These are phyloP conservation scores for Benincasa hispida DNA, from an alignment of 306 rosid genomes.

Conservation along the genomic window DNA sequence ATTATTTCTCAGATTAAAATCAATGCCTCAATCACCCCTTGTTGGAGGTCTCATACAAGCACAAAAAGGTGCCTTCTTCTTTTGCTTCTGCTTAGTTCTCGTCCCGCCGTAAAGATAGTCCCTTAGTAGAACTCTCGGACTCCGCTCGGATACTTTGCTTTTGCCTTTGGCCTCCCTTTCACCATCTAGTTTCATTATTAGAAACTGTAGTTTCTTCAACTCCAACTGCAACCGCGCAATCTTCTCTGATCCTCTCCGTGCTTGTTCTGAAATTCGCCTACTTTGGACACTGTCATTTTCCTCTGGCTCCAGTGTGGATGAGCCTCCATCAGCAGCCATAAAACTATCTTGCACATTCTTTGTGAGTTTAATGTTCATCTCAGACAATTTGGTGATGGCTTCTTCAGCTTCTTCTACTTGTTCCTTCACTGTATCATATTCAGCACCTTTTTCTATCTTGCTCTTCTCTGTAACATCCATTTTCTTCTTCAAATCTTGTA, in stretches of 20 bases:
- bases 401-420: conserved; percentile 71
- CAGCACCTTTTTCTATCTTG: conserved; percentile 41
- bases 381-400: conserved; percentile 43
- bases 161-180: conserved; percentile 43
- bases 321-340: conserved; percentile 26
- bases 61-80: conserved; percentile 55
- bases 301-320: conserved; percentile 21
- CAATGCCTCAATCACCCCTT: conserved; percentile 43
- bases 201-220: conserved; percentile 74
- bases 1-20: conserved; percentile 2
- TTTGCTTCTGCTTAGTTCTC: conserved; percentile 24
- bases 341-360: conserved; percentile 46
- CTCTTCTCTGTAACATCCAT: conserved; percentile 47
- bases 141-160: conserved; percentile 42
- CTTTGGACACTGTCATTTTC: conserved; percentile 54
- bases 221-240: conserved; percentile 79
- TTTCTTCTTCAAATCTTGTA: conserved; percentile 70
- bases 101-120: conserved; percentile 67
- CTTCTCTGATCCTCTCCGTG: conserved; percentile 61
- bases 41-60: conserved; percentile 73
- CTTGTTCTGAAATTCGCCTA: conserved; percentile 61
- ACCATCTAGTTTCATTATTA: conserved; percentile 61
- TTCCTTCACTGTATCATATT: conserved; percentile 41
- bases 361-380: conserved; percentile 41
- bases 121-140: conserved; percentile 55